These are phyloP conservation scores for Trichocladium uniseriatum DNA, from an alignment of 495 filamentous ascomycete genomes.

Conservation along the genomic window DNA sequence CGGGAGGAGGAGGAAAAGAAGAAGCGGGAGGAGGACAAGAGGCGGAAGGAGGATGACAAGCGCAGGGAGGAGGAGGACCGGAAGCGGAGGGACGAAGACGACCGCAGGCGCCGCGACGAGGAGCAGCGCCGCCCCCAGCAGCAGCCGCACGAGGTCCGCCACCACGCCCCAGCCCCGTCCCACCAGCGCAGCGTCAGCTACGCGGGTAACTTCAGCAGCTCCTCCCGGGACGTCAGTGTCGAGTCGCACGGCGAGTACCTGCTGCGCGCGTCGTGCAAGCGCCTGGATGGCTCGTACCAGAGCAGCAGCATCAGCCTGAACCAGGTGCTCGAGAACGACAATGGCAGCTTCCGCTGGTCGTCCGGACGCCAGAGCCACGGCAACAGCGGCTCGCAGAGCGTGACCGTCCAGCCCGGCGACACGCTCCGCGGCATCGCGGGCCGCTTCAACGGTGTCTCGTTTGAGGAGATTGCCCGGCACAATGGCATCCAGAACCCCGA, in stretches of 20 bases:
- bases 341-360: slow-evolving; percentile 27
- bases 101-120: slow-evolving; percentile 1
- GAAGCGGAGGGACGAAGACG: slow-evolving; percentile 2
- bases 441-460: slow-evolving; percentile 15
- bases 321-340: slow-evolving; percentile 24
- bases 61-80: slow-evolving; percentile 10
- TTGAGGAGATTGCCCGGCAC: slow-evolving; percentile 23
- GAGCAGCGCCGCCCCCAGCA: slow-evolving; percentile 8
- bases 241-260: slow-evolving; percentile 25
- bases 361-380: slow-evolving; percentile 4
- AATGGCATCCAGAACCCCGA: slow-evolving; percentile 30
- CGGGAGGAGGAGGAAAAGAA: slow-evolving; percentile 9
- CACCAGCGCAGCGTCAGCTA: slow-evolving; percentile 11
- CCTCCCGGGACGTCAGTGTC: slow-evolving; percentile 26
- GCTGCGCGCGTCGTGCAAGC: slow-evolving; percentile 25
- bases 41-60: slow-evolving; percentile 9
- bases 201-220: slow-evolving; percentile 26
- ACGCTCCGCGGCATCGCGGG: slow-evolving; percentile 27
- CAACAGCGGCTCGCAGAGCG: neutral
- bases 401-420: slow-evolving; percentile 28
- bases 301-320: slow-evolving; percentile 28
- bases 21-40: too few species aligned
- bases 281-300: slow-evolving; percentile 22
- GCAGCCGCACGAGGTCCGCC: slow-evolving; percentile 2
- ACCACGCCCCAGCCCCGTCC: neutral